Evolutionary conservation across 352 stramenopile species (phyloP).

Genomic region (Phytophthora sojae): DNA sequence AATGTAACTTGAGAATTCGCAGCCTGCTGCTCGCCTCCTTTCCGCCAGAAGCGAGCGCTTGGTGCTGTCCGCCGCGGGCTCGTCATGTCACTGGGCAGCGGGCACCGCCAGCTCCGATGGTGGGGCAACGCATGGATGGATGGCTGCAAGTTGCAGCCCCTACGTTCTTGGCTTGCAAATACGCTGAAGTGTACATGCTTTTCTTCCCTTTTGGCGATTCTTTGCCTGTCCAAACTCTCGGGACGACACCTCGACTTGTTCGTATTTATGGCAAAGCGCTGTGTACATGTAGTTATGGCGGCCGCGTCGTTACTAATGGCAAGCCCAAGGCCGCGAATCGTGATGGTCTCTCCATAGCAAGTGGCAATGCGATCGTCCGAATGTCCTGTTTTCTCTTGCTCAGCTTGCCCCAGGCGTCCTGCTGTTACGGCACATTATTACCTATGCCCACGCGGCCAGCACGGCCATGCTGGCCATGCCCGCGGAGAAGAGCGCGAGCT

Average conservation of each 20-base stretch:
- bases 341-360: conserved; percentile 18
- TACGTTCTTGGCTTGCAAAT: not conserved
- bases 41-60: not conserved
- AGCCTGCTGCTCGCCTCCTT: conserved; percentile 9
- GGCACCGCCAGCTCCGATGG: conserved; percentile 8
- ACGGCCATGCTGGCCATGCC: conserved; percentile 61
- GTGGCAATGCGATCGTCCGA: conserved; percentile 9
- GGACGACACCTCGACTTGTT: conserved; percentile 15
- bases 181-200: not conserved
- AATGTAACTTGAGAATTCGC: conserved; percentile 11
- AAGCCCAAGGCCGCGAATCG: not conserved
- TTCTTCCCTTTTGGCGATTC: not conserved
- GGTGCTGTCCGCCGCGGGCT: conserved; percentile 6
- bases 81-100: conserved; percentile 24
- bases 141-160: conserved; percentile 13
- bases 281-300: not conserved
- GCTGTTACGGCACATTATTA: not conserved
- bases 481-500: conserved; percentile 59
- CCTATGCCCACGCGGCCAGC: conserved; percentile 55
- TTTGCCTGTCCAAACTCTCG: conserved; percentile 22
- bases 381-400: conserved; percentile 3
- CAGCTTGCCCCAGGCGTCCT: conserved; percentile 9
- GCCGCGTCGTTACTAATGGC: conserved; percentile 17
- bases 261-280: conserved; percentile 15
- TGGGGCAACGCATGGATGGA: conserved; percentile 10